Evolutionary conservation across 106 monocot species (phyloP).

Genomic region (Apostasia ramifera): DNA sequence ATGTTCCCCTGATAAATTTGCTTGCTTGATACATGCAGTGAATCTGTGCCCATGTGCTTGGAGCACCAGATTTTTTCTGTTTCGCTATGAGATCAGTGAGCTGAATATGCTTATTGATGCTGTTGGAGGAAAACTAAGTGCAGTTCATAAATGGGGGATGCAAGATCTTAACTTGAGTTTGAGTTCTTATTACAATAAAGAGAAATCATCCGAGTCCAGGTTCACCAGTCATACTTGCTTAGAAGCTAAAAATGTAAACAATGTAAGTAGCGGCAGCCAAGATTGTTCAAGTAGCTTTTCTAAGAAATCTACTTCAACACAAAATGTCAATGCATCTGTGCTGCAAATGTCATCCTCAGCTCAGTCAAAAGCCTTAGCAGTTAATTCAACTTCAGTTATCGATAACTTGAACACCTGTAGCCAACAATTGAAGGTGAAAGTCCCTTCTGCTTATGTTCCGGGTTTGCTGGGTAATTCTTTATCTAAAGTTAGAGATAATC

Average conservation of each 20-base stretch:
- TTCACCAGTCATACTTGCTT: conserved; percentile 9
- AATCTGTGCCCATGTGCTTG: conserved; percentile 64
- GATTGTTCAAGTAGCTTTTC: conserved; percentile 1
- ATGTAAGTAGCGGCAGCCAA: conserved; percentile 3
- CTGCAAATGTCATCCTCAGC: conserved; percentile 6
- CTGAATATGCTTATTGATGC: conserved; percentile 70
- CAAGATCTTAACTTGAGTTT: conserved; percentile 55
- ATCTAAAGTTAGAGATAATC: conserved; percentile 6
- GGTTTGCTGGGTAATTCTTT: neutral
- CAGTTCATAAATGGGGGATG: conserved; percentile 71
- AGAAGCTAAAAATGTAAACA: conserved; percentile 10
- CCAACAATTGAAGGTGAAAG: conserved; percentile 2
- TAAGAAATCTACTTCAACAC: conserved; percentile 8
- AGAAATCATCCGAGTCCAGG: conserved; percentile 17
- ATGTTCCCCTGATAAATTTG: conserved; percentile 62
- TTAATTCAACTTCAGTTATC: conserved; percentile 1
- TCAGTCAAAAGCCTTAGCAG: conserved; percentile 1
- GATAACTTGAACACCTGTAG: neutral
- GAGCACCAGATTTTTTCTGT: conserved; percentile 50
- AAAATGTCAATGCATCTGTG: conserved; percentile 17
- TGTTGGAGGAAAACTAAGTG: conserved; percentile 62
- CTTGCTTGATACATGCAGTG: conserved; percentile 78
- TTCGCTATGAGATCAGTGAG: conserved; percentile 76
- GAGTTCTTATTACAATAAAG: conserved; percentile 23
- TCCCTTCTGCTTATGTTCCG: conserved; percentile 1